A percentile compares a stretch with the other conserved stretches of the same genome.
Conservation (phyloP, 148 eudicot species). For the Rheum nobile region DNA sequence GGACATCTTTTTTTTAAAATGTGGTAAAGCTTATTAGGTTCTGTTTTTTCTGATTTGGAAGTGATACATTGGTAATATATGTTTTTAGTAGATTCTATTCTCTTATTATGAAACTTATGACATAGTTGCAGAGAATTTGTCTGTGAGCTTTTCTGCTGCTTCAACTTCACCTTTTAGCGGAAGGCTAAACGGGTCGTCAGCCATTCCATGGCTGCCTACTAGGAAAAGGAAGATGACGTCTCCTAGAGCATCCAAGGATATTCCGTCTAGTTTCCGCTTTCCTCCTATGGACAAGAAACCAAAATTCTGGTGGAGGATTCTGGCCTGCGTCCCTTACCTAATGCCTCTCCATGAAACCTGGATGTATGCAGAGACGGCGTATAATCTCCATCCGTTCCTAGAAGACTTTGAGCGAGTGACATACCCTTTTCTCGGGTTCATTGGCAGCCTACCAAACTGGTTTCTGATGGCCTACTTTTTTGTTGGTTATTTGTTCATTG, state of each 20-base stretch:
- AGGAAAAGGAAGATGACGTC: background rate
- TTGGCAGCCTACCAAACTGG: constrained; percentile 52
- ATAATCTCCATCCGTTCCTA: constrained; percentile 52
- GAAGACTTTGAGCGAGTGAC: constrained; percentile 47
- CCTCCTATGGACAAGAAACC: constrained; percentile 63
- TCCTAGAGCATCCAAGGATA: constrained; percentile 44
- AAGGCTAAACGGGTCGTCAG: background rate
- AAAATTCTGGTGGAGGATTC: constrained; percentile 68
- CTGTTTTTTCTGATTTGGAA: background rate
- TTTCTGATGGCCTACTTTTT: constrained; percentile 42
- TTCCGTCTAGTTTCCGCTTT: constrained; percentile 24
- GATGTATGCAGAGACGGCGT: constrained; percentile 62
- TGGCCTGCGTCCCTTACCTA: constrained; percentile 69
- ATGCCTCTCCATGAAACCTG: constrained; percentile 66
- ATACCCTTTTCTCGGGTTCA: constrained; percentile 39
- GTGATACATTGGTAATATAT: background rate
- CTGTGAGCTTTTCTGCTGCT: background rate
- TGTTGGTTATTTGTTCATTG: constrained; percentile 48
- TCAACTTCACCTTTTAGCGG: constrained; percentile 1
- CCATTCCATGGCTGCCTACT: constrained; percentile 17
- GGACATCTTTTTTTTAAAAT: background rate
- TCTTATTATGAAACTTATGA: background rate
- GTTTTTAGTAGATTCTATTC: background rate
- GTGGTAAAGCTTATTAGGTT: background rate
- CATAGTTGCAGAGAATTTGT: background rate